These are phyloP conservation scores for Lactarius hengduanensis DNA, from an alignment of 768 basidiomycete genomes.

Conservation along the genomic window DNA sequence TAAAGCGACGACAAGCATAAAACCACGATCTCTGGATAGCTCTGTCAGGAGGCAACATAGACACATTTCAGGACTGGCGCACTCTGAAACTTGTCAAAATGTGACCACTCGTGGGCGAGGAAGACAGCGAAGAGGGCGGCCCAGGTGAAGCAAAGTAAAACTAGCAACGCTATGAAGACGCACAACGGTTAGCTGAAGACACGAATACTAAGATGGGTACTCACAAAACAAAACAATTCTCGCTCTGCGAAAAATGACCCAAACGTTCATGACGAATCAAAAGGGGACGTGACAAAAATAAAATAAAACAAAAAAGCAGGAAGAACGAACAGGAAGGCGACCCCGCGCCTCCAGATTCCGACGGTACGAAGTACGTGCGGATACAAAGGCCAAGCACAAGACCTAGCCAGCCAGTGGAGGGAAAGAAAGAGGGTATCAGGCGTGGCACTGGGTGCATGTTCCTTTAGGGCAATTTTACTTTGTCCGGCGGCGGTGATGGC, in stretches of 20 bases:
- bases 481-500: not conserved
- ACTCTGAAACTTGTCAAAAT: conserved; percentile 20
- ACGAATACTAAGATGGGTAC: not conserved
- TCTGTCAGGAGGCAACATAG: not conserved
- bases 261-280: conserved; percentile 16
- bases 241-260: conserved; percentile 27
- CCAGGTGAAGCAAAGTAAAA: conserved; percentile 16
- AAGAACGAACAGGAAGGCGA: conserved; percentile 10
- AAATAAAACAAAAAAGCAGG: not conserved
- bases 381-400: conserved; percentile 7
- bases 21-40: conserved; percentile 10
- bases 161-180: conserved; percentile 16
- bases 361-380: conserved; percentile 2
- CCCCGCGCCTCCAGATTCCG: conserved; percentile 9
- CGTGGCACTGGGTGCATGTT: no score
- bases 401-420: conserved; percentile 26
- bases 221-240: conserved; percentile 22
- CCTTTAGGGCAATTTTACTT: conserved; percentile 1
- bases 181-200: not conserved
- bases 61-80: not conserved
- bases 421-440: conserved; percentile 9
- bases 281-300: not conserved
- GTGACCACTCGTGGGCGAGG: conserved; percentile 5
- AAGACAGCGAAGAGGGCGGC: conserved; percentile 14
- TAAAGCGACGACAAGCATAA: conserved; percentile 8